Percentiles rank a stretch among this genome's conserved stretches.
These are phyloP conservation scores for Neopestalotiopsis sp. DNA, from an alignment of 2,329 filamentous ascomycete species.

Conservation along the genomic window DNA sequence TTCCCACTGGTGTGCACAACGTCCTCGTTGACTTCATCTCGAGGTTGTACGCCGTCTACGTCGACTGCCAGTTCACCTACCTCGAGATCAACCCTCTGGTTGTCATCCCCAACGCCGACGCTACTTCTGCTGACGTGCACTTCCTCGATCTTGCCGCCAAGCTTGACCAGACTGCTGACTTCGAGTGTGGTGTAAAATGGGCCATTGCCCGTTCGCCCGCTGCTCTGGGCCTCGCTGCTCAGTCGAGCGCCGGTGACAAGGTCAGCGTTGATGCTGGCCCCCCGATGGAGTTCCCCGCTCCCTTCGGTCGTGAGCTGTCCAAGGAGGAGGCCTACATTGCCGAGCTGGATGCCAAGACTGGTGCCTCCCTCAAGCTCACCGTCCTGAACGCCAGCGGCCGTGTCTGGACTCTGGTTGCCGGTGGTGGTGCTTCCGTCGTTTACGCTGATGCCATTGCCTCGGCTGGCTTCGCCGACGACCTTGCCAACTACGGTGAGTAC, in stretches of 20 bases:
- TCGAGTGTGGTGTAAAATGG: conserved; percentile 99
- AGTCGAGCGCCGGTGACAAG: conserved; percentile 69
- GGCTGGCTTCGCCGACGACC: conserved; percentile 90
- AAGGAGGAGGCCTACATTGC: conserved; percentile 99
- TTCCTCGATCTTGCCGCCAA: conserved; percentile 99
- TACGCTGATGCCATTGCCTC: conserved; percentile 99
- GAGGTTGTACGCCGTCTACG: conserved; percentile 96
- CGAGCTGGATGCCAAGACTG: conserved; percentile 98
- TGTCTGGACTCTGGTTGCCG: conserved; percentile 97
- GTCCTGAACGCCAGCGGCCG: conserved; percentile 90
- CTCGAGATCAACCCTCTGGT: conserved; percentile 99
- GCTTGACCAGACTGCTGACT: conserved; percentile 98
- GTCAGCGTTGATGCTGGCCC: conserved; percentile 95
- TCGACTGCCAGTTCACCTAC: conserved; percentile 99
- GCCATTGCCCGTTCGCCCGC: conserved; percentile 90
- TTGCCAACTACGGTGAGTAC: conserved; percentile 99
- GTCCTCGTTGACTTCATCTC: conserved; percentile 99
- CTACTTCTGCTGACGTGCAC: conserved; percentile 91
- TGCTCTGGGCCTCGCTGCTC: conserved; percentile 81
- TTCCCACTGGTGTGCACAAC: conserved; percentile 94
- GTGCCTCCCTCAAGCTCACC: conserved; percentile 97
- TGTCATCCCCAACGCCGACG: conserved; percentile 91
- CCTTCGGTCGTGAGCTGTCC: conserved; percentile 96
- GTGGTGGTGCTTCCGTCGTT: conserved; percentile 98
- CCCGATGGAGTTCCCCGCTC: conserved; percentile 98